These are phyloP conservation scores for Bidens hawaiensis DNA, from an alignment of 140 eudicot genomes.

Conservation along the genomic window DNA sequence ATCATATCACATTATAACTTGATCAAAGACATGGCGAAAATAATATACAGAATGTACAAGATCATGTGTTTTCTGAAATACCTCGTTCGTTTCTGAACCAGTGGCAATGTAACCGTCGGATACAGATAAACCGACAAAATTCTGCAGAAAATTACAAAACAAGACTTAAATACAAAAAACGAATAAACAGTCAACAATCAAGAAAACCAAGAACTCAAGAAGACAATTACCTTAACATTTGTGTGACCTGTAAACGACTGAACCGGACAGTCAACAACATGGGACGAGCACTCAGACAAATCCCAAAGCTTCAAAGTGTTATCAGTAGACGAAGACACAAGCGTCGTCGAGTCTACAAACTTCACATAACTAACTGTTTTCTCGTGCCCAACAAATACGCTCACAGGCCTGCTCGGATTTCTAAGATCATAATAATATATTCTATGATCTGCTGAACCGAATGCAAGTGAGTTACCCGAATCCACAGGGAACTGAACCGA, in stretches of 20 bases:
- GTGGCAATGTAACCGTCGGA: conserved; percentile 75
- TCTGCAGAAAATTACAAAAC: conserved; percentile 32
- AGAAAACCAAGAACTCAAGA: conserved; percentile 1
- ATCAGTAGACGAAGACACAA: conserved; percentile 75
- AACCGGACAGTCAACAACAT: conserved; percentile 57
- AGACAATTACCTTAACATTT: conserved; percentile 51
- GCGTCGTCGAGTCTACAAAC: conserved; percentile 65
- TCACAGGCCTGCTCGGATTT: conserved; percentile 58
- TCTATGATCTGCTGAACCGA: conserved; percentile 88
- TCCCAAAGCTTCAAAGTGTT: conserved; percentile 84
- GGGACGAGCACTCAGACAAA: conserved; percentile 55
- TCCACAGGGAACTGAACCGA: conserved; percentile 76
- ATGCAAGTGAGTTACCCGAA: conserved; percentile 73
- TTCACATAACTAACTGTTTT: conserved; percentile 90
- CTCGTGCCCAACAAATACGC: conserved; percentile 75
- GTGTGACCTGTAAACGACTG: conserved; percentile 73
- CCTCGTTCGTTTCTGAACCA: conserved; percentile 88
- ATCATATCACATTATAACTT: conserved; percentile 1
- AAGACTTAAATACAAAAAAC: not conserved
- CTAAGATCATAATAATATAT: conserved; percentile 87
- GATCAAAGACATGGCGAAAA: not conserved
- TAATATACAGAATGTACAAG: not conserved
- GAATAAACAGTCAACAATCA: not conserved
- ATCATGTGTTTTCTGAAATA: conserved; percentile 9
- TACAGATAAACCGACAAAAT: conserved; percentile 74